These are phyloP conservation scores for Trichoderma asperellum DNA, from an alignment of 2,329 filamentous ascomycete genomes.

Conservation along the genomic window DNA sequence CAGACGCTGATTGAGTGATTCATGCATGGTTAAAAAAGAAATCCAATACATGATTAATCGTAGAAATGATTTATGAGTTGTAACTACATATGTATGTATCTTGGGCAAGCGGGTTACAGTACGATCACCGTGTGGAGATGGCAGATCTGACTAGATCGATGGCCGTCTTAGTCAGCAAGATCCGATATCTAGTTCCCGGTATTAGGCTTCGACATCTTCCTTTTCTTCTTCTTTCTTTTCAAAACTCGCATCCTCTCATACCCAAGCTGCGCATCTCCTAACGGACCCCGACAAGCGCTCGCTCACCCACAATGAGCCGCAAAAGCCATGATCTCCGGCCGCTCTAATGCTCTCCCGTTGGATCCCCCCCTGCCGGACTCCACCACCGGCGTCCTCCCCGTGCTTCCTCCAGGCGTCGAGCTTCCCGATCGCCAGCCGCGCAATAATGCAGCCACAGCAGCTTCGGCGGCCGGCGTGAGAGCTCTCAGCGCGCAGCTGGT, in stretches of 20 bases:
- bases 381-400: conserved; percentile 50
- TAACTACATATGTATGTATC: not conserved
- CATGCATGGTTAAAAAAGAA: not conserved
- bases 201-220: not conserved
- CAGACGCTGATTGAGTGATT: not conserved
- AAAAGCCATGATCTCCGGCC: conserved; percentile 43
- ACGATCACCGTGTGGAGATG: not conserved
- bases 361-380: conserved; percentile 37
- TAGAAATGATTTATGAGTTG: not conserved
- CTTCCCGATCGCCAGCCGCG: conserved; percentile 53
- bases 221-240: not conserved
- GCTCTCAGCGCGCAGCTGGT: conserved; percentile 82
- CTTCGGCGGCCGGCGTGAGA: conserved; percentile 83
- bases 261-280: not conserved
- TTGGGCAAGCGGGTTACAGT: not conserved
- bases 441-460: conserved; percentile 66
- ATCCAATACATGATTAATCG: not conserved
- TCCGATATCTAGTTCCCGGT: not conserved
- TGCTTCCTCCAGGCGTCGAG: conserved; percentile 47
- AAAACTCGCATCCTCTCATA: not conserved
- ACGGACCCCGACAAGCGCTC: not conserved
- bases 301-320: conserved; percentile 37
- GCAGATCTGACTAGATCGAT: not conserved
- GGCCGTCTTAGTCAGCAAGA: conserved; percentile 4
- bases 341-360: conserved; percentile 39